Base-by-base conservation (phyloP, 2,329 filamentous ascomycete species). In the Aureobasidium sp. region DNA sequence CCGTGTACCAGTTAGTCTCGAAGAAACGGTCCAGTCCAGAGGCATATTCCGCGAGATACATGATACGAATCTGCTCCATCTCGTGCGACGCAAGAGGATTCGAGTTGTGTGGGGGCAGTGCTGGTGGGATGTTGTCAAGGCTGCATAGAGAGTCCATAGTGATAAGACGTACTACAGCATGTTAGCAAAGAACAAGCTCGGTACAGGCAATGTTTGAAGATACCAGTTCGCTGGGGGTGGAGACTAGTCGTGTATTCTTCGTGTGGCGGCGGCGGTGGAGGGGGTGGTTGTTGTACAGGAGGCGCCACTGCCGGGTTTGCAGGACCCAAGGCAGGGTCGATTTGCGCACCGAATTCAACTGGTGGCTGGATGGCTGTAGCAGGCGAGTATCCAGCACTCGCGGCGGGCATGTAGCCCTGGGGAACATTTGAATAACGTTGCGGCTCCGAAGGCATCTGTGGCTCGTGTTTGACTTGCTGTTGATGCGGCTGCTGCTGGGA, bases 1-100 rank as follows among this genome's bases (percentile, higher is more conserved):
- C 77, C 29, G 78, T 84, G 76, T 90, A 97, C 92, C 92, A 97
- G 32, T 81, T 82, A 7, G 90, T 89, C 73, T 97, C 92, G 65
- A 95, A 83, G 65, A 94, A 87, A 55, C 83, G 82, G 73, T 90
- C 87, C 51, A 94, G 82, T 8, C 86, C 88, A 1, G 82, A 83
- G 4, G 87, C 88, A 72, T 94, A 95, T 66, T 91, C 86, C 66
- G 87, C 87, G 68, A 84, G 82, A 74, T 89, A 95, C 17, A 93
- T 77, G 64, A 83, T 83, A 66, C 85, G 86, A 63, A 91, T 85
- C 70, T 91, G 87, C 68, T 86, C 84, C 55, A 89, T 79, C 70
- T 92, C 88, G 68, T 87, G 84, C 57, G 88, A 79, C 59, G 74
- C 76, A 48, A 68, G 82, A 73, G 68, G 67, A 39, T 66, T 66